Conservation (phyloP, 768 basidiomycete genomes). For the Filobasidium floriforme region DNA sequence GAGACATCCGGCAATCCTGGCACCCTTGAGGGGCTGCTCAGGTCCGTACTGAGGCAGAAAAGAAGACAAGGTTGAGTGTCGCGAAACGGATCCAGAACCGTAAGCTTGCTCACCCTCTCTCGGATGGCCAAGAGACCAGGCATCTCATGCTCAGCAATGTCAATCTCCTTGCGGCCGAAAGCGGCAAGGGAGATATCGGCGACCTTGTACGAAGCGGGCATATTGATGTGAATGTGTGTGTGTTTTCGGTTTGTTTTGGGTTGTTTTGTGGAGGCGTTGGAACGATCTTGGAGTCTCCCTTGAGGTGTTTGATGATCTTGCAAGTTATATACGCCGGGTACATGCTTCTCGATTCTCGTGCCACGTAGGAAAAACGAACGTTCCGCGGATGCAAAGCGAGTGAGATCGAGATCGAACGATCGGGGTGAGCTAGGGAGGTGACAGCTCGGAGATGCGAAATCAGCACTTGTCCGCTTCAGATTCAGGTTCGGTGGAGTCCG, state of each 20-base stretch:
- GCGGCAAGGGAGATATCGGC: slow-evolving; percentile 95
- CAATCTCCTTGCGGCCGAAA: slow-evolving; percentile 94
- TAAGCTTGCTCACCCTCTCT: slow-evolving; percentile 56
- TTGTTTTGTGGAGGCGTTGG: no score
- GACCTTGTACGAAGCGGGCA: slow-evolving; percentile 60
- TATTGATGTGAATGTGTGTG: background rate
- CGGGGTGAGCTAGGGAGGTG: no score
- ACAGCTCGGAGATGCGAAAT: no score
- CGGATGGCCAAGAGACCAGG: slow-evolving; percentile 75
- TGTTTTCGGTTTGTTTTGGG: background rate
- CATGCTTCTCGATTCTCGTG: no score
- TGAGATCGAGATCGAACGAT: no score
- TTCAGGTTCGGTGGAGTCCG: no score
- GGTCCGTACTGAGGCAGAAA: slow-evolving; percentile 57
- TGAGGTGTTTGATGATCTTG: no score
- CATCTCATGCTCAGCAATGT: slow-evolving; percentile 84
- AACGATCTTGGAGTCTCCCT: no score
- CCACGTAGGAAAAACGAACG: no score
- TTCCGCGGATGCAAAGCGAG: no score
- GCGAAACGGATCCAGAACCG: background rate
- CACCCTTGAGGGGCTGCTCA: slow-evolving; percentile 79
- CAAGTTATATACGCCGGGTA: no score
- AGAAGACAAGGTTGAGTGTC: slow-evolving; percentile 28
- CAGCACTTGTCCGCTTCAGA: no score
- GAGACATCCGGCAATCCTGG: slow-evolving; percentile 93